These are phyloP conservation scores for Serendipita sp. DNA, from an alignment of 768 basidiomycete species.

Conservation along the genomic window DNA sequence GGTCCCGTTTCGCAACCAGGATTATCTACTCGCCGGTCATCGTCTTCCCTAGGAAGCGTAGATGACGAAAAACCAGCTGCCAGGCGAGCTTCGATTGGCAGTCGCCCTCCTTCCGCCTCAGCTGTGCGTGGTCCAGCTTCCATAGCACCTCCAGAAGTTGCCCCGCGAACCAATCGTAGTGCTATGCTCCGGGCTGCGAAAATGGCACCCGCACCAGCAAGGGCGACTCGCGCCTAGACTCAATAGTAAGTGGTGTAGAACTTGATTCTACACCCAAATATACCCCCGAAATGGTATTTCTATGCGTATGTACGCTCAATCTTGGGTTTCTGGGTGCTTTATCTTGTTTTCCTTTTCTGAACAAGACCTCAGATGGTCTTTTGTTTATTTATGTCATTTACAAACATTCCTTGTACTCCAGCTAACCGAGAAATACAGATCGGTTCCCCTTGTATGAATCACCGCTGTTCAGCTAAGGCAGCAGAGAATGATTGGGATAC, in stretches of 20 bases:
- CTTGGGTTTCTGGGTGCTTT: not conserved
- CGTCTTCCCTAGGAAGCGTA: not conserved
- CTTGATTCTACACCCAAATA: not conserved
- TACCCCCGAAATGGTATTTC: not conserved
- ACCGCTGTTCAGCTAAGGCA: not conserved
- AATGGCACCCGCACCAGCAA: not conserved
- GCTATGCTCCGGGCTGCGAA: constrained; percentile 30
- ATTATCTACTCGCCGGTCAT: not conserved
- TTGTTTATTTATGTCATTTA: not conserved
- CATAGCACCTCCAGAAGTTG: constrained; percentile 51
- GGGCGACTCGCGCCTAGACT: not conserved
- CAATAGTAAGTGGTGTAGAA: not conserved
- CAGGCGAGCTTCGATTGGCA: not conserved
- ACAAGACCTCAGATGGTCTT: not conserved
- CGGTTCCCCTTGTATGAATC: too few species aligned
- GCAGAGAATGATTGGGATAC: not conserved
- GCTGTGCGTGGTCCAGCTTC: constrained; percentile 19
- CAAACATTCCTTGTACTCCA: too few species aligned
- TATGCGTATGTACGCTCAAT: not conserved
- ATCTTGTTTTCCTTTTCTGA: not conserved
- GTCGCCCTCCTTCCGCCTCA: not conserved
- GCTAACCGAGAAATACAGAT: too few species aligned
- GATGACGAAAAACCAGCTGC: not conserved
- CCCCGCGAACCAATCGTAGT: constrained; percentile 62
- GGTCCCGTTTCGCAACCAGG: not conserved